Base-by-base conservation (phyloP, 768 basidiomycete genomes). In the Leucocoprinus birnbaumii region DNA sequence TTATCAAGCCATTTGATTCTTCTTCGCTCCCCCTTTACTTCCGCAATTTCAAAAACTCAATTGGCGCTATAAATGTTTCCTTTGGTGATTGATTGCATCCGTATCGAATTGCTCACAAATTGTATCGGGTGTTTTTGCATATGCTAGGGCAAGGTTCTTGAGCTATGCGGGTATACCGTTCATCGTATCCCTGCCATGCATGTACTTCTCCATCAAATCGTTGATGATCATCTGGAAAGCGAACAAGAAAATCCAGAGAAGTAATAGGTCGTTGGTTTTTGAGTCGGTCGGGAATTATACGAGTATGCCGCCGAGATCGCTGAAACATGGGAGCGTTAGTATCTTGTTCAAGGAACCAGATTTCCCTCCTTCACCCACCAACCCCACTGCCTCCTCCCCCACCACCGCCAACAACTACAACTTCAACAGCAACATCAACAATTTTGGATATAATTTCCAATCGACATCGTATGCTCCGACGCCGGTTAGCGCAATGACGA, bases 71-170 rank as follows among this genome's bases (percentile, higher is more conserved):
- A n/a, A n/a, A n/a, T n/a, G n/a, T n/a, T n/a, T n/a, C n/a, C n/a
- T n/a, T n/a, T n/a, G 31, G 31, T 11, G 31, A 31, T 31, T 11
- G 31, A 31, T 31, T 31, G 31, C n/a, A n/a, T n/a, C n/a, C n/a
- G n/a, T n/a, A n/a, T n/a, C n/a, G n/a, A n/a, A n/a, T n/a, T n/a
- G n/a, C n/a, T n/a, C n/a, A n/a, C n/a, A n/a, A n/a, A n/a, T n/a
- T n/a, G n/a, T n/a, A n/a, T n/a, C n/a, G n/a, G n/a, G n/a, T n/a
- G n/a, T n/a, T n/a, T n/a, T n/a, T n/a, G n/a, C n/a, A n/a, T n/a
- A n/a, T n/a, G n/a, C n/a, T n/a, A 87, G 86, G 86, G 74, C 80
- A 26, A 81, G 86, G 43, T 76, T 87, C 53, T 59, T 85, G n/a
- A 79, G 81, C 37, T 87, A 86, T 60, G 79, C 84, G 11, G 86